Conservation (phyloP, 164 flowering plant species). For the Berberis thunbergii region DNA sequence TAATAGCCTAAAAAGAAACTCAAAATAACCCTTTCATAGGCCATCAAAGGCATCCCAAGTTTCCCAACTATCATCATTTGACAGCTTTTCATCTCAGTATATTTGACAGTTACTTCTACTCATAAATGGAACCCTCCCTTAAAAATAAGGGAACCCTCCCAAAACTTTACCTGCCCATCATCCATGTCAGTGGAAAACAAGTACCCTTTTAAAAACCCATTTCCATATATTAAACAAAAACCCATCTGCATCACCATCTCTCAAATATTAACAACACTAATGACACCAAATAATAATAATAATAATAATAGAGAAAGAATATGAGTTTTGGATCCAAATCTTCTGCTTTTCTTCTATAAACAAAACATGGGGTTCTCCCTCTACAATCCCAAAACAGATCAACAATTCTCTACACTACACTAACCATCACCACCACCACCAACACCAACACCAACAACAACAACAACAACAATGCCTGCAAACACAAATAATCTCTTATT, state of each 20-base stretch:
- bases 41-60: not conserved
- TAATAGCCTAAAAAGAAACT: too few species aligned
- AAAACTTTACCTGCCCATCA: not conserved
- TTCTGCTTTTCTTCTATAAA: slow-evolving; percentile 72
- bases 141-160: not conserved
- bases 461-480: slow-evolving; percentile 62
- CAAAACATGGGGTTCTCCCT: slow-evolving; percentile 91
- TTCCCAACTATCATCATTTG: not conserved
- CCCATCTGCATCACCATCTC: slow-evolving; percentile 29
- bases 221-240: slow-evolving; percentile 15
- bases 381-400: slow-evolving; percentile 72
- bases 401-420: slow-evolving; percentile 16
- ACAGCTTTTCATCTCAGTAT: not conserved
- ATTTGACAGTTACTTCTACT: not conserved
- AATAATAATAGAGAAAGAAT: slow-evolving; percentile 9
- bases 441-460: too few species aligned
- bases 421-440: not conserved
- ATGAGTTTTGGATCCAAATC: slow-evolving; percentile 66
- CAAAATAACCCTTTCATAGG: too few species aligned
- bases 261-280: slow-evolving; percentile 20
- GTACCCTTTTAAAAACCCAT: slow-evolving; percentile 6
- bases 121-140: too few species aligned
- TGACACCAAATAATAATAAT: too few species aligned
- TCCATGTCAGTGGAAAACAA: slow-evolving; percentile 13
- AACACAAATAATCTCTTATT: slow-evolving; percentile 26